Base-by-base conservation (phyloP, 2,329 filamentous ascomycete species). In the Colletotrichum nymphaeae region DNA sequence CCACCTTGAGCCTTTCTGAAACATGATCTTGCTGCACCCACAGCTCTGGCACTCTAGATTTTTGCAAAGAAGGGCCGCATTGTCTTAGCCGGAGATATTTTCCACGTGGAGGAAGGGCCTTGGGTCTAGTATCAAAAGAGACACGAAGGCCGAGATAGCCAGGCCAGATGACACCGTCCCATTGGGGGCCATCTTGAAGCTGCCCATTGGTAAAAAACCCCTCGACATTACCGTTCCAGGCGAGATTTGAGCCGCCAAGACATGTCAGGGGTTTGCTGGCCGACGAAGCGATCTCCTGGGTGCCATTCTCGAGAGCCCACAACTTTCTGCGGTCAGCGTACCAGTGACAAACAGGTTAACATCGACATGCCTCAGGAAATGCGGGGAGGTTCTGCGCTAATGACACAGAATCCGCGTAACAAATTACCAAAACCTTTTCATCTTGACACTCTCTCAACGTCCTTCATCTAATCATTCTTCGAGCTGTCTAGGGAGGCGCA, bases 91-190 rank as follows among this genome's bases (percentile, higher is more conserved):
- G 55, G 66, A 60, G 59, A 55, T 63, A 67, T 69, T 55, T 64
- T 26, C 58, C 57, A 72, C 69, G 69, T 72, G 58, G 69, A 57
- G 30, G 52, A 68, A 55, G 32, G 26, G 37, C 52, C 42, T 62
- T 67, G 32, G 57, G 30, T n/a, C 53, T 72, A 69, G 65, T 46
- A 59, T 63, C 57, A 26, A 72, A 30, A 52, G 22, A 59, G 64
- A 72, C 37, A 63, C 52, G 57, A 69, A 19, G 53, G 22, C 69
- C 69, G 69, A 72, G 37, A 72, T 59, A 62, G 56, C 24, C 49
- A 14, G 26, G 57, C 19, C 42, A 49, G n/a, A 19, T 42, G 60
- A 59, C 57, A 60, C 22, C 32, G 14, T 42, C 12, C 30, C 22
- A 42, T 62, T 49, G 37, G 49, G 24, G 37, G n/a, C 22, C 14